Conservation (phyloP, 495 filamentous ascomycete species). For the Aspergillus avenaceus region DNA sequence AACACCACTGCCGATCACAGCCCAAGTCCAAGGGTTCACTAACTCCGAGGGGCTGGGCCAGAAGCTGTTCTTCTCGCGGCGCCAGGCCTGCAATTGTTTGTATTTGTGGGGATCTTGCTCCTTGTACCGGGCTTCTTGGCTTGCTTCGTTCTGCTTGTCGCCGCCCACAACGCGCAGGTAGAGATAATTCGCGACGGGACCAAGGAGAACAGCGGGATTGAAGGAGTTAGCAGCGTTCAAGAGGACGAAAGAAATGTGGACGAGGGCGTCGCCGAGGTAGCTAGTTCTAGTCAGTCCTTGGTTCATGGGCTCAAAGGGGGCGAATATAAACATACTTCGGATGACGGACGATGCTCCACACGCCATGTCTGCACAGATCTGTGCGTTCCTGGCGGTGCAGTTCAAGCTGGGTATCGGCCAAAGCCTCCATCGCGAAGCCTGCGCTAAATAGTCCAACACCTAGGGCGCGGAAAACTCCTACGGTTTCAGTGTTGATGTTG, state of each 20-base stretch:
- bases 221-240: constrained; percentile 48
- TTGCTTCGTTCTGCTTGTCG: constrained; percentile 49
- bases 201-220: constrained; percentile 49
- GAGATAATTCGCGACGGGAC: constrained; percentile 52
- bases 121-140: constrained; percentile 46
- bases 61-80: constrained; percentile 51
- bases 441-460: constrained; percentile 51
- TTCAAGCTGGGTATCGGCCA: constrained; percentile 52
- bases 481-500: constrained; percentile 2
- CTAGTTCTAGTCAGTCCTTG: constrained; percentile 20
- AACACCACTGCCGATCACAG: constrained; percentile 42
- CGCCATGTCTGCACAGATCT: constrained; percentile 45
- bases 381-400: constrained; percentile 27
- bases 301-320: not conserved
- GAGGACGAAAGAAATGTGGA: constrained; percentile 37
- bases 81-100: constrained; percentile 43
- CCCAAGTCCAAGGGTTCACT: constrained; percentile 51
- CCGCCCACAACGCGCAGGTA: constrained; percentile 54
- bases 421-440: constrained; percentile 48
- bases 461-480: constrained; percentile 31
- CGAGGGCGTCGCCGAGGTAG: constrained; percentile 54
- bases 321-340: constrained; percentile 50
- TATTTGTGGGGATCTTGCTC: constrained; percentile 44
- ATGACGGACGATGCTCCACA: constrained; percentile 58
- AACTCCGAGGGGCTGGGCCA: constrained; percentile 49